These are phyloP conservation scores for Elsinoe fawcettii DNA, from an alignment of 2,329 filamentous ascomycete genomes.

Conservation along the genomic window DNA sequence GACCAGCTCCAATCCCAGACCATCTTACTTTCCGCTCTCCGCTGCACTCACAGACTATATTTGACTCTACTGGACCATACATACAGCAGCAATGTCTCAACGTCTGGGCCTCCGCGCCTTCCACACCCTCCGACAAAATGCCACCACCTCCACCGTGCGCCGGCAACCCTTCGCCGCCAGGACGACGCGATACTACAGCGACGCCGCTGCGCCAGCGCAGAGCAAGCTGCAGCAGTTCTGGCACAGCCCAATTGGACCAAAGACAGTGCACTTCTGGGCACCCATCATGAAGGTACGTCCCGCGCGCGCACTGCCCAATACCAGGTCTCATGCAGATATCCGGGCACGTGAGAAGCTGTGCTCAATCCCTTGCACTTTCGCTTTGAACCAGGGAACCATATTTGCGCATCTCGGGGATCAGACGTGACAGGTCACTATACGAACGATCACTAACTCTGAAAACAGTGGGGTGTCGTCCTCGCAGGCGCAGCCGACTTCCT, in stretches of 20 bases:
- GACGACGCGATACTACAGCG: slow-evolving; percentile 46
- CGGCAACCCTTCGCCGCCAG: slow-evolving; percentile 45
- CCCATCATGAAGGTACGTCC: slow-evolving; percentile 74
- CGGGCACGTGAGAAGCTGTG: background rate
- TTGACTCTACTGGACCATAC: slow-evolving; percentile 17
- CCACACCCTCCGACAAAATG: slow-evolving; percentile 44
- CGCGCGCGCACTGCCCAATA: too few species aligned
- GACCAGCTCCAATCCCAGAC: slow-evolving; percentile 6
- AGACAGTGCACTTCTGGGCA: slow-evolving; percentile 98
- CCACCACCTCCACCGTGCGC: slow-evolving; percentile 38
- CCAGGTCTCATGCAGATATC: background rate
- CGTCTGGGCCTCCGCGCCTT: slow-evolving; percentile 51
- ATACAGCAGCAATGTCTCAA: slow-evolving; percentile 42
- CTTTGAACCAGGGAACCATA: too few species aligned
- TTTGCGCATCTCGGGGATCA: too few species aligned
- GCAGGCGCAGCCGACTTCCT: slow-evolving; percentile 87
- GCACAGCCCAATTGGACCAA: slow-evolving; percentile 43
- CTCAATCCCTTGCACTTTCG: background rate
- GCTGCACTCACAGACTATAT: slow-evolving; percentile 45
- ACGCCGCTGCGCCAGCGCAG: slow-evolving; percentile 29
- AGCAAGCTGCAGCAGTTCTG: slow-evolving; percentile 61
- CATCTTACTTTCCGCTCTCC: slow-evolving; percentile 35
- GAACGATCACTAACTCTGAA: background rate
- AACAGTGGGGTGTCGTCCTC: slow-evolving; percentile 81
- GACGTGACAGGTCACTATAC: too few species aligned